These are phyloP conservation scores for Microthlaspi erraticum DNA, from an alignment of 345 rosid genomes.

Conservation along the genomic window DNA sequence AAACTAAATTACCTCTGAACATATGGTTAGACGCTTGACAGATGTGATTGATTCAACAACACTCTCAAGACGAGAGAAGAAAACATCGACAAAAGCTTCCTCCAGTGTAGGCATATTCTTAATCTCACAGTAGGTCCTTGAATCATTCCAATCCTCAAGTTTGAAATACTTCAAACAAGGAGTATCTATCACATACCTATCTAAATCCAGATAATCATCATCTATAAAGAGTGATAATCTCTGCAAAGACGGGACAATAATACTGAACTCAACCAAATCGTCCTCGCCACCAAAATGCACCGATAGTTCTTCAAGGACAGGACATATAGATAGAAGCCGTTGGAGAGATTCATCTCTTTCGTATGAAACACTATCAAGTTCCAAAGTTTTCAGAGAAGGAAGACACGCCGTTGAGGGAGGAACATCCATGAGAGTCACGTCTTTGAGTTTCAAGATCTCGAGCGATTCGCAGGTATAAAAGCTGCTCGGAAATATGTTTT, in stretches of 20 bases:
- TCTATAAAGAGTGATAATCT: conserved; percentile 6
- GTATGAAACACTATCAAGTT: accelerated
- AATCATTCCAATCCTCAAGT: not conserved
- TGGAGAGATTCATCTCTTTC: not conserved
- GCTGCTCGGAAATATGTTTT: not conserved
- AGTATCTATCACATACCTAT: conserved; percentile 1
- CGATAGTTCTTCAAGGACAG: not conserved
- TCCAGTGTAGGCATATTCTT: conserved; percentile 5
- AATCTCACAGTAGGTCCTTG: too few relatives aligned
- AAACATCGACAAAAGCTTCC: not conserved
- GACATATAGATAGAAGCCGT: conserved; percentile 1
- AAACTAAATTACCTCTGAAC: not conserved
- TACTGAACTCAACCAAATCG: not conserved
- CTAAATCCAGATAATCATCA: not conserved
- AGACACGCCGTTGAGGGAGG: not conserved
- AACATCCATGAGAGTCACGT: not conserved
- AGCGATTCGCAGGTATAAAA: not conserved
- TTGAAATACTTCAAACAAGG: conserved; percentile 7
- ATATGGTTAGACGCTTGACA: conserved; percentile 18
- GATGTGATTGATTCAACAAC: too few relatives aligned
- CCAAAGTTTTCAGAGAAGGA: conserved; percentile 2
- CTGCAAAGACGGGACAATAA: conserved; percentile 7
- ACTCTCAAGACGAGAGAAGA: not conserved
- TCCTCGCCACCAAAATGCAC: not conserved
- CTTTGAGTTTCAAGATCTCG: not conserved